phyloP scores from a whole-genome alignment of 1,139 yeast genomes.

The Barnettozyma hawaiiensis region DNA sequence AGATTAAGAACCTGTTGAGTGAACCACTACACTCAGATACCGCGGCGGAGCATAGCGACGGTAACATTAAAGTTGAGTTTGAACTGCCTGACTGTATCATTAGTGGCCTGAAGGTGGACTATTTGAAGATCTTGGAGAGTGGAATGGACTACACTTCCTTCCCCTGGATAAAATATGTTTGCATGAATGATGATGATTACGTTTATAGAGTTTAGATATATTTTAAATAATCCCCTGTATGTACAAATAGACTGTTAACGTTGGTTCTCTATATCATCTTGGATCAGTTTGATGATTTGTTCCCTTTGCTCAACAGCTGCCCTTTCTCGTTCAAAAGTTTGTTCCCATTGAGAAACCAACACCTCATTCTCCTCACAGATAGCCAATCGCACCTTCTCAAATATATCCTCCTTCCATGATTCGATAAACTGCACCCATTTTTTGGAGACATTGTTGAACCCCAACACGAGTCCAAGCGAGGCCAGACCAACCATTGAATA shows the following conservation, averaged over 20 bases:
- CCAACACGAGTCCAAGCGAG: conserved; percentile 28
- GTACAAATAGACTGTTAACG: not conserved
- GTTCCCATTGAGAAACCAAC: conserved; percentile 20
- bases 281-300: conserved; percentile 5
- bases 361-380: conserved; percentile 18
- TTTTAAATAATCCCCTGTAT: too few relatives aligned
- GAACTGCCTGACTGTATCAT: conserved; percentile 65
- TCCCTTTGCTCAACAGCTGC: conserved; percentile 19
- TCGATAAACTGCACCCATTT: conserved; percentile 21
- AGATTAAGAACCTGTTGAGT: conserved; percentile 29
- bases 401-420: conserved; percentile 21
- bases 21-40: conserved; percentile 35
- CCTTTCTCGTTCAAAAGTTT: conserved; percentile 22
- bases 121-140: conserved; percentile 63
- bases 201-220: conserved; percentile 21
- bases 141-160: conserved; percentile 66
- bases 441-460: conserved; percentile 28
- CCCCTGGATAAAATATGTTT: conserved; percentile 77
- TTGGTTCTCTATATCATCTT: conserved; percentile 6
- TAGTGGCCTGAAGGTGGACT: conserved; percentile 68
- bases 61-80: conserved; percentile 37
- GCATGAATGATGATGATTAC: conserved; percentile 47
- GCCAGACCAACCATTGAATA: conserved; percentile 30
- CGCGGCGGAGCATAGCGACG: conserved; percentile 3
- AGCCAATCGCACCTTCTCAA: conserved; percentile 24